These are phyloP conservation scores for Raffaelea albimanens DNA, from an alignment of 2,329 filamentous ascomycete genomes.

Conservation along the genomic window DNA sequence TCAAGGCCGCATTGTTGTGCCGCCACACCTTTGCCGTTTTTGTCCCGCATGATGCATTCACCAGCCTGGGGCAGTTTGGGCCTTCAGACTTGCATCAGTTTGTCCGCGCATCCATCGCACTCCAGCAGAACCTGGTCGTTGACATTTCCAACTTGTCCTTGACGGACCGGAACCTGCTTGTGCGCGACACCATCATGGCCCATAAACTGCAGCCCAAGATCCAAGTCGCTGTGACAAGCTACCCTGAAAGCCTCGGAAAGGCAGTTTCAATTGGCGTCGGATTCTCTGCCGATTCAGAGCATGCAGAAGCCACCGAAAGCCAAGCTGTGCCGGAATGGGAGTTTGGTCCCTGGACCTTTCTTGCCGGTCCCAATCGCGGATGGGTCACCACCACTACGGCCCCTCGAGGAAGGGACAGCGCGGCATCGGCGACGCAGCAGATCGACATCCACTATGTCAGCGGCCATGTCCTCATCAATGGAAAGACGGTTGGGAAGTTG, in stretches of 20 bases:
- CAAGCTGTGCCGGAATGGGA: too few relatives aligned
- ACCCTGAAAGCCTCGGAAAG: neutral
- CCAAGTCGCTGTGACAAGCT: neutral
- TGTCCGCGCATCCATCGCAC: conserved; percentile 3
- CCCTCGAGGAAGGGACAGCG: too few relatives aligned
- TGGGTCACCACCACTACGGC: conserved; percentile 3
- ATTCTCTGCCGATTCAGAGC: too few relatives aligned
- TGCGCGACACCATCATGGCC: conserved; percentile 2
- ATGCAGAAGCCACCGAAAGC: neutral
- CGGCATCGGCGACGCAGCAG: conserved; percentile 11
- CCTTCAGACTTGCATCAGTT: neutral
- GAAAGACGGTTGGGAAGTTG: conserved; percentile 30
- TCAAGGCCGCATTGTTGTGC: conserved; percentile 49
- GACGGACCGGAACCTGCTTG: neutral
- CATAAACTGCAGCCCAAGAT: neutral
- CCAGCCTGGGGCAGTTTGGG: neutral
- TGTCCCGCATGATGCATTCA: neutral
- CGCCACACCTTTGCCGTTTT: conserved; percentile 25
- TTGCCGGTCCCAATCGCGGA: neutral
- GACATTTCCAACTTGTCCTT: neutral
- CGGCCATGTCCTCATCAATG: conserved; percentile 27
- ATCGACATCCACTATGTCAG: conserved; percentile 25
- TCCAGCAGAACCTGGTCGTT: conserved; percentile 9
- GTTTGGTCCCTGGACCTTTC: too few relatives aligned
- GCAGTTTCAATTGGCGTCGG: conserved; percentile 1